Percentiles rank a stretch among this genome's conserved stretches.
Evolutionary conservation across 805 yeast genomes (phyloP).

Genomic region (Teunomyces gatunensis): DNA sequence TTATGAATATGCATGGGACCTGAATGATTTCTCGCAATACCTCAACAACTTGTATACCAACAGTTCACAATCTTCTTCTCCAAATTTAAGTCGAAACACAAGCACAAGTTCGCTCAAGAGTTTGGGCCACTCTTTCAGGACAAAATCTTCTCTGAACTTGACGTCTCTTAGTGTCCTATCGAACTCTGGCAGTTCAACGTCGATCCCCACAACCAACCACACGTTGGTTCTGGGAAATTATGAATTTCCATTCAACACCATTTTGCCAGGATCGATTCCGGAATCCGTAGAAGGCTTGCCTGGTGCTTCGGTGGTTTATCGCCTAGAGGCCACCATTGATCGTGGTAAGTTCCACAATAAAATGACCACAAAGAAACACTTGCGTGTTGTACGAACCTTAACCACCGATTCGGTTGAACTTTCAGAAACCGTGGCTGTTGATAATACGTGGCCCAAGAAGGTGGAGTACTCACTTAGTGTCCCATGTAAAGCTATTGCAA

Average conservation of each 20-base stretch:
- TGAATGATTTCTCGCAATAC: conserved; percentile 51
- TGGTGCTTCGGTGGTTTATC: conserved; percentile 70
- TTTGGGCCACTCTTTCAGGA: conserved; percentile 28
- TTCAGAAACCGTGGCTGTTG: conserved; percentile 89
- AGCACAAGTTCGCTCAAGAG: conserved; percentile 44
- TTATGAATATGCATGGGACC: conserved; percentile 79
- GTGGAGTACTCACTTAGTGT: conserved; percentile 85
- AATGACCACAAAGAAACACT: conserved; percentile 62
- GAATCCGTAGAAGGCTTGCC: conserved; percentile 91
- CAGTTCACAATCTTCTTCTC: not conserved
- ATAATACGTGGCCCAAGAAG: conserved; percentile 92
- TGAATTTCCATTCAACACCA: conserved; percentile 83
- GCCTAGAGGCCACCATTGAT: conserved; percentile 76
- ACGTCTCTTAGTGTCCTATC: conserved; percentile 30
- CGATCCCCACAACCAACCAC: conserved; percentile 19
- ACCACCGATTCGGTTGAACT: conserved; percentile 85
- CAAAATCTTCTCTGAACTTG: conserved; percentile 38
- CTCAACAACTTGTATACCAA: conserved; percentile 23
- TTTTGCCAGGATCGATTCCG: conserved; percentile 78
- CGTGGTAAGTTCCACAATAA: conserved; percentile 73
- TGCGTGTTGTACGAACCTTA: conserved; percentile 81
- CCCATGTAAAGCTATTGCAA: conserved; percentile 85
- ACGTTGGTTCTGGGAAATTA: conserved; percentile 72
- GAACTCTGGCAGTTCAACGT: conserved; percentile 14
- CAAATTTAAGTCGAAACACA: conserved; percentile 23